A percentile compares a stretch with the other conserved stretches of the same genome.
These are phyloP conservation scores for Podila horticola DNA, from an alignment of 192 early-diverging fungal genomes.

Conservation along the genomic window DNA sequence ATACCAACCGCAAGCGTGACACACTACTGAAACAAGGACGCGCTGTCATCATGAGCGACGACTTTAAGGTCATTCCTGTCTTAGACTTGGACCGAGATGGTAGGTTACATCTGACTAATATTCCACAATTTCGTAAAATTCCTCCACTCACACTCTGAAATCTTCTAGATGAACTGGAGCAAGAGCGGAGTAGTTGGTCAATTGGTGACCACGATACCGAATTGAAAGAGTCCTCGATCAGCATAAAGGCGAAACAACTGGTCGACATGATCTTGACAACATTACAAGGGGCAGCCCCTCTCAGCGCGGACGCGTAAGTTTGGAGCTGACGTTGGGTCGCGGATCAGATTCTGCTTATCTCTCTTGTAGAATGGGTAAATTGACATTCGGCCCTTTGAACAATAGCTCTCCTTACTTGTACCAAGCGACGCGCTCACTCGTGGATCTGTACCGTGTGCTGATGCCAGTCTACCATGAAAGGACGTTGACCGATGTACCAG, in stretches of 20 bases:
- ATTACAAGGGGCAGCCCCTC: conserved; percentile 10
- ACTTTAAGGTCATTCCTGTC: conserved; percentile 46
- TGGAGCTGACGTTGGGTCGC: conserved; percentile 13
- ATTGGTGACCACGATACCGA: conserved; percentile 17
- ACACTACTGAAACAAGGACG: conserved; percentile 55
- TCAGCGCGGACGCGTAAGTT: conserved; percentile 34
- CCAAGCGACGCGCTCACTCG: conserved; percentile 54
- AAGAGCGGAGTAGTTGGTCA: conserved; percentile 13
- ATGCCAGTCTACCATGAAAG: conserved; percentile 70
- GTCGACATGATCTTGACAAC: conserved; percentile 40
- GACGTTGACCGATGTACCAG: conserved; percentile 61
- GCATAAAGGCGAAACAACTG: conserved; percentile 22
- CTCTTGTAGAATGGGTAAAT: background rate
- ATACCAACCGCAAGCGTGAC: conserved; percentile 56
- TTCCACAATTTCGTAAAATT: background rate
- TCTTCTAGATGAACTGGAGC: conserved; percentile 30
- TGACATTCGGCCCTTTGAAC: background rate
- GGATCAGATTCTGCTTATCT: conserved; percentile 15
- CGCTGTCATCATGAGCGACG: conserved; percentile 56
- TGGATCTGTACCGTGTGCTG: conserved; percentile 71
- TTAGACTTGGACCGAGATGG: conserved; percentile 29
- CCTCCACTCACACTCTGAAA: background rate
- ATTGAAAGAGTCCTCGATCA: conserved; percentile 32
- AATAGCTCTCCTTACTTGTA: conserved; percentile 42
- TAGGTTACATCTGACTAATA: background rate